phyloP scores from a whole-genome alignment of 1,284 basidiomycete species.

The Leccinum subrobustum region DNA sequence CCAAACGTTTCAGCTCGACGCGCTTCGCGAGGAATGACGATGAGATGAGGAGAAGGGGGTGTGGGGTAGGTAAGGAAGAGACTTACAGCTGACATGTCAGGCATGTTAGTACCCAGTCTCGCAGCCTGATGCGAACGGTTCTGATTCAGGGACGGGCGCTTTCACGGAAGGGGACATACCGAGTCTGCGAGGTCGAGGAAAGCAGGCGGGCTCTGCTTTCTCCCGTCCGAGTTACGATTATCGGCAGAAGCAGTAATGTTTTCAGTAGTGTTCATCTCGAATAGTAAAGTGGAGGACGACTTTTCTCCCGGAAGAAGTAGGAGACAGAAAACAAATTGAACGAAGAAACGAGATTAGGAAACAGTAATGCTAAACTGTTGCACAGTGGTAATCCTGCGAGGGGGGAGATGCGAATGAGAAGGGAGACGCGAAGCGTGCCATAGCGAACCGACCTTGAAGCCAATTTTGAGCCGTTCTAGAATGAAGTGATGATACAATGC shows the following conservation, averaged over 20 bases:
- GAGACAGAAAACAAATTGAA: constrained; percentile 56
- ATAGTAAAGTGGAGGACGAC: constrained; percentile 42
- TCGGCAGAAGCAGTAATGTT: constrained; percentile 70
- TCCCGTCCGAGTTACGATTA: constrained; percentile 64
- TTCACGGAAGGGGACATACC: constrained; percentile 46
- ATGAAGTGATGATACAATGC: constrained; percentile 76
- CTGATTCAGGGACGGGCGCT: constrained; percentile 23
- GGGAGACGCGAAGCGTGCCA: not conserved
- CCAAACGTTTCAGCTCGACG: constrained; percentile 85
- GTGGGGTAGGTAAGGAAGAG: not conserved
- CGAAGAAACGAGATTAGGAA: constrained; percentile 54
- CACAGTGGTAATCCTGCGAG: constrained; percentile 60
- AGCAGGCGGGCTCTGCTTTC: constrained; percentile 82
- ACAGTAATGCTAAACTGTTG: constrained; percentile 54
- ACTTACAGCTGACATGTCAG: constrained; percentile 77
- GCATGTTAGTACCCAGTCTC: constrained; percentile 79
- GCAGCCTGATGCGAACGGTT: constrained; percentile 52
- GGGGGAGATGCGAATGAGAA: constrained; percentile 10
- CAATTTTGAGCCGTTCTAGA: constrained; percentile 75
- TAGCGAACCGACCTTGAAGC: constrained; percentile 56
- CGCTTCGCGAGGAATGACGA: constrained; percentile 46
- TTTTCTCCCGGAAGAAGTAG: constrained; percentile 49
- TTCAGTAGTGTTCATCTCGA: constrained; percentile 67
- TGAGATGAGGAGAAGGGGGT: constrained; percentile 4
- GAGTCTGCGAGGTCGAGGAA: constrained; percentile 89